These are phyloP conservation scores for Capsicum pubescens DNA, from an alignment of 257 asterid genomes.

Conservation along the genomic window DNA sequence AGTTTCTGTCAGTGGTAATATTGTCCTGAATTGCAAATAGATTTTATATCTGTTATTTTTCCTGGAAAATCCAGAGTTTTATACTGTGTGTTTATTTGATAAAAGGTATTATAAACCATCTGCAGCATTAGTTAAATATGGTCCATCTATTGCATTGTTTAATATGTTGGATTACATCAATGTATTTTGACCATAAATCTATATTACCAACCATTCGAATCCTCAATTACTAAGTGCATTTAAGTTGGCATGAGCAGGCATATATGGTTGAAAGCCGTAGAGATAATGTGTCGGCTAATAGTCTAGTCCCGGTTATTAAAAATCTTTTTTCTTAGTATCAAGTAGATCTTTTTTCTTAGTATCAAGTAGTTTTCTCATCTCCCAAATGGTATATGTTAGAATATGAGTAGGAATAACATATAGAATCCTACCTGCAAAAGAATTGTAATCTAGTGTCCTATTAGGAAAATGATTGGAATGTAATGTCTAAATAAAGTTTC, in stretches of 20 bases:
- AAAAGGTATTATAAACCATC: neutral
- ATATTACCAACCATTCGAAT: conserved; percentile 2
- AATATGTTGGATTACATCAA: conserved; percentile 1
- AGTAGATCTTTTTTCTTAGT: neutral
- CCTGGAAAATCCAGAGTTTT: neutral
- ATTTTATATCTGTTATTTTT: neutral
- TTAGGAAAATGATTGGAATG: too few species aligned
- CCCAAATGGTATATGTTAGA: neutral
- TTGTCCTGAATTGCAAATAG: neutral
- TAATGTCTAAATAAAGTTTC: too few species aligned
- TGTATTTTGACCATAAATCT: neutral
- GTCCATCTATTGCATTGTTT: neutral
- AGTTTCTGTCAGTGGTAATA: neutral
- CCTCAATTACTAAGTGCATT: neutral
- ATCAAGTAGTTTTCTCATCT: neutral
- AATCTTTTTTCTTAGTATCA: neutral
- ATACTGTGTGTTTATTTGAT: neutral
- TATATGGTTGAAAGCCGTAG: neutral
- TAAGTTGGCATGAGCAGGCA: neutral
- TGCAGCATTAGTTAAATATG: conserved; percentile 4
- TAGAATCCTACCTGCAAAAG: too few species aligned
- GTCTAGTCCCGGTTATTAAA: neutral
- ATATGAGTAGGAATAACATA: too few species aligned
- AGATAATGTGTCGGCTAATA: neutral
- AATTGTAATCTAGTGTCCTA: too few species aligned